Conservation (phyloP, 257 asterid species). For the Nicotiana otophora region DNA sequence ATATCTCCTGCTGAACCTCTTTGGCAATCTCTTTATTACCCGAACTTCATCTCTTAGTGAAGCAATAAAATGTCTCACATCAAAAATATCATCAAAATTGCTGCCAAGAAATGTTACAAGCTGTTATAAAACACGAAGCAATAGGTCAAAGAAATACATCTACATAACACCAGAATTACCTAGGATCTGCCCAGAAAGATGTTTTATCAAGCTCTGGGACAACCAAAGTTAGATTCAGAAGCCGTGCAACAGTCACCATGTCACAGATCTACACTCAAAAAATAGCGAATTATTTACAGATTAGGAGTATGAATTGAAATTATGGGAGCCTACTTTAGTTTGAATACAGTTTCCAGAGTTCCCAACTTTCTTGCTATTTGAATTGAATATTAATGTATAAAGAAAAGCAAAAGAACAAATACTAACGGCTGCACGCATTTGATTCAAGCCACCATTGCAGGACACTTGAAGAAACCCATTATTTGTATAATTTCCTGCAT, state of each 20-base stretch:
- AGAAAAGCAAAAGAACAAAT: constrained; percentile 6
- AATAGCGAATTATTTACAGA: background rate
- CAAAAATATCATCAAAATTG: constrained; percentile 81
- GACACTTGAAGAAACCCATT: constrained; percentile 80
- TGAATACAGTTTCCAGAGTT: background rate
- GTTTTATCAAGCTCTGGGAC: constrained; percentile 96
- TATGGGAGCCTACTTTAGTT: background rate
- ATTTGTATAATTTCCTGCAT: constrained; percentile 72
- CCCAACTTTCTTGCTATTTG: background rate
- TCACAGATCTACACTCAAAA: constrained; percentile 74
- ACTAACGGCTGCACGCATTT: constrained; percentile 94
- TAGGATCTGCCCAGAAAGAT: constrained; percentile 98
- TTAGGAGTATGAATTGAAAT: too few relatives aligned
- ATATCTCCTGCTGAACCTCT: constrained; percentile 55
- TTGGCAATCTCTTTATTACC: constrained; percentile 71
- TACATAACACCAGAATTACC: constrained; percentile 40
- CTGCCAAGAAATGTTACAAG: constrained; percentile 31
- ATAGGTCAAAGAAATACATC: background rate
- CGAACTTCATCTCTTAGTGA: constrained; percentile 87
- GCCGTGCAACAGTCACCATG: constrained; percentile 91
- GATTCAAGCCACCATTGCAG: constrained; percentile 96
- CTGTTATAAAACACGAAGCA: background rate
- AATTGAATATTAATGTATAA: background rate
- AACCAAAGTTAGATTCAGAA: constrained; percentile 81
- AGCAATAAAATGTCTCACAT: constrained; percentile 74